These are phyloP conservation scores for Picea abies DNA, from an alignment of 83 land plant genomes.

Conservation along the genomic window DNA sequence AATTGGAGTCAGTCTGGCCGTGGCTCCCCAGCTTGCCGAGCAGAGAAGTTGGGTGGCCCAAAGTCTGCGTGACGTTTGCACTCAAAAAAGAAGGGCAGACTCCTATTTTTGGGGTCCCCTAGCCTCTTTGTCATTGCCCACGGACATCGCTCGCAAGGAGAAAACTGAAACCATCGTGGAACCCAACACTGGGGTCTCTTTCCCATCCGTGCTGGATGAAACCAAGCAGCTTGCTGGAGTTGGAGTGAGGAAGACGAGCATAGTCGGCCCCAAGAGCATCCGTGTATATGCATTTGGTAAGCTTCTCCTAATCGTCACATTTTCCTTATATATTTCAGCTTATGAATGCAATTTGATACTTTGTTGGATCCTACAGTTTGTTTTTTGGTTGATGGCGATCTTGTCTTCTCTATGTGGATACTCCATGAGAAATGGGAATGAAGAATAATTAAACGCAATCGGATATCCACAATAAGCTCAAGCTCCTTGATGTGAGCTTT, in stretches of 20 bases:
- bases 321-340: background rate
- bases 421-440: background rate
- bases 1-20: background rate
- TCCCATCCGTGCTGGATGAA: constrained; percentile 57
- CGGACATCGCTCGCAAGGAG: background rate
- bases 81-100: background rate
- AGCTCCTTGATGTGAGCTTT: too few relatives aligned
- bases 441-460: background rate
- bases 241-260: constrained; percentile 76
- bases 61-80: background rate
- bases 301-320: background rate
- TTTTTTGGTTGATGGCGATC: too few relatives aligned
- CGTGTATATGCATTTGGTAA: constrained; percentile 91
- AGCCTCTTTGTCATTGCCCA: constrained; percentile 41
- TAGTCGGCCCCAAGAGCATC: constrained; percentile 86
- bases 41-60: constrained; percentile 4
- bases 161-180: constrained; percentile 33
- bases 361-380: too few relatives aligned
- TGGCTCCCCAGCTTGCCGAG: background rate
- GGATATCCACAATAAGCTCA: too few relatives aligned
- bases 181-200: constrained; percentile 68
- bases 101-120: constrained; percentile 39
- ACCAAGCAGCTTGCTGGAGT: constrained; percentile 61
- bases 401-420: background rate
- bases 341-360: background rate